Conservation (phyloP, 441 rosid genomes). For the Brassica balearica region DNA sequence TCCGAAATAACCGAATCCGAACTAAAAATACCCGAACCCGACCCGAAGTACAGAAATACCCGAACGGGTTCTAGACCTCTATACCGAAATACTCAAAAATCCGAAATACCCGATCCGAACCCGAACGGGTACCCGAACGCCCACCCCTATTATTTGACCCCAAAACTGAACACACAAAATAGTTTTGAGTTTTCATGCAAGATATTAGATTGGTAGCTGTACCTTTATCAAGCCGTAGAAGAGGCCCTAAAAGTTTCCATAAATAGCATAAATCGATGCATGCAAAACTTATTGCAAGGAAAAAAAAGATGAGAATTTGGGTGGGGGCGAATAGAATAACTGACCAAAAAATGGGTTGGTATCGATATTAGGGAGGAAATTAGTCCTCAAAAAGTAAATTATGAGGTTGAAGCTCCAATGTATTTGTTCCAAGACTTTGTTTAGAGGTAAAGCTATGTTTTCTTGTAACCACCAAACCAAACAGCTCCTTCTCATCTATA, state of each 20-base stretch:
- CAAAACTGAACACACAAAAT: background rate
- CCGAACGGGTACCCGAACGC: no score
- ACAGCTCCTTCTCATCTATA: constrained; percentile 44
- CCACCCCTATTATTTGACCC: constrained; percentile 1
- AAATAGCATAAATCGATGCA: background rate
- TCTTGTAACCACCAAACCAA: constrained; percentile 55
- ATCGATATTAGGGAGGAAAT: background rate
- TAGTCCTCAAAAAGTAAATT: constrained; percentile 23
- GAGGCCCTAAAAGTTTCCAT: background rate
- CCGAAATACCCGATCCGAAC: no score
- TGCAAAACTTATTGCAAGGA: background rate
- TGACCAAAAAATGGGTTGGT: background rate
- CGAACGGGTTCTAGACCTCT: no score
- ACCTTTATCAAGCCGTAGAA: background rate
- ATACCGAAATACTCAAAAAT: no score
- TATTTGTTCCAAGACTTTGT: constrained; percentile 54
- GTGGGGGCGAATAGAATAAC: no score
- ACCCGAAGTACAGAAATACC: no score
- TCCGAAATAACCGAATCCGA: no score
- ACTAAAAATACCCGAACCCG: no score
- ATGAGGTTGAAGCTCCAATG: constrained; percentile 29
- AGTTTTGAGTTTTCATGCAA: background rate
- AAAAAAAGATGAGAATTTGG: background rate
- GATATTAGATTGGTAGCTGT: background rate
- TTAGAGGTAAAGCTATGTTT: constrained; percentile 75